Conservation (phyloP, 1,284 basidiomycete species). For the Irpex rosettiformis region DNA sequence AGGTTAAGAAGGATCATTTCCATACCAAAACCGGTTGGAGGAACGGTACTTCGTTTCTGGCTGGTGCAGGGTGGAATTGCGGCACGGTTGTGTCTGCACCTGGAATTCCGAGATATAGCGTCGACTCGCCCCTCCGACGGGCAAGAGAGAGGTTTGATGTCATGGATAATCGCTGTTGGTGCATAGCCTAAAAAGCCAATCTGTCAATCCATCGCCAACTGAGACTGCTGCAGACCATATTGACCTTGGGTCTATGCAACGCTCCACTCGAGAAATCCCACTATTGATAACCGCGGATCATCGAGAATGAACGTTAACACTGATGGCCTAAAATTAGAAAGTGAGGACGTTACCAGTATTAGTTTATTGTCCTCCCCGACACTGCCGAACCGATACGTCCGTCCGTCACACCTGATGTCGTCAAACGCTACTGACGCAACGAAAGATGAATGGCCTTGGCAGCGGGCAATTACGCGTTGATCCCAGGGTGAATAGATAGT, state of each 20-base stretch:
- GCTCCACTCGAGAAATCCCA: constrained; percentile 90
- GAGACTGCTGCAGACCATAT: constrained; percentile 34
- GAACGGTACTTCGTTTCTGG: constrained; percentile 84
- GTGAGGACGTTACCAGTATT: constrained; percentile 54
- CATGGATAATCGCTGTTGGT: constrained; percentile 71
- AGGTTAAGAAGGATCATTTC: background rate
- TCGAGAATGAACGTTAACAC: background rate
- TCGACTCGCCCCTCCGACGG: constrained; percentile 49
- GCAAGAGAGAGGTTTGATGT: constrained; percentile 71
- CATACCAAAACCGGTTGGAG: constrained; percentile 88
- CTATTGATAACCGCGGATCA: constrained; percentile 32
- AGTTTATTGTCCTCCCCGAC: constrained; percentile 95
- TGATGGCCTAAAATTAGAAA: background rate
- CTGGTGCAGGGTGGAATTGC: constrained; percentile 82
- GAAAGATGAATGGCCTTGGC: constrained; percentile 95
- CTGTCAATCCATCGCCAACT: background rate
- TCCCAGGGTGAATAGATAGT: constrained; percentile 93
- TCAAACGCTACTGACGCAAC: constrained; percentile 91
- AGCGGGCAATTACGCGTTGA: constrained; percentile 89
- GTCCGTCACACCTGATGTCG: constrained; percentile 77
- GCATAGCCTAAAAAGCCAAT: constrained; percentile 25
- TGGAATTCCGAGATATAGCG: constrained; percentile 45
- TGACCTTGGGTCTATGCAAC: constrained; percentile 65
- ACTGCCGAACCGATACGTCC: constrained; percentile 88
- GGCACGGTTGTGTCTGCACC: constrained; percentile 35